Evolutionary conservation across 2,329 filamentous ascomycete species (phyloP).

Genomic region (Monilinia polystroma): DNA sequence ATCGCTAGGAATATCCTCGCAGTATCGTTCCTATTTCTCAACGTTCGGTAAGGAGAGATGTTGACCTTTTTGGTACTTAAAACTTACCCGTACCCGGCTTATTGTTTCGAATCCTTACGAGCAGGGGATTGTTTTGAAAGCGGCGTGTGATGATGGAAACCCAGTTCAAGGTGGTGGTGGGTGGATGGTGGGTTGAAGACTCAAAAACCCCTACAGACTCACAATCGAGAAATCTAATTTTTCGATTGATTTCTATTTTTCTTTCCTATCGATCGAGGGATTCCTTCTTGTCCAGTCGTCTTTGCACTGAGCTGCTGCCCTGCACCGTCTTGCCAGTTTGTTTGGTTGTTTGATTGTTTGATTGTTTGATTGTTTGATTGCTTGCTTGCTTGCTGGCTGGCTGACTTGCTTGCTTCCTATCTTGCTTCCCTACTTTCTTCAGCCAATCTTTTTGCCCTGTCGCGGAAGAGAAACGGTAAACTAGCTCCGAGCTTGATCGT

Average conservation of each 20-base stretch:
- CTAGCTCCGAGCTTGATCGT: conserved; percentile 4
- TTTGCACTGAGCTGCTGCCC: background rate
- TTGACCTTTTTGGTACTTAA: conserved; percentile 16
- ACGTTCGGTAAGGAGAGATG: conserved; percentile 19
- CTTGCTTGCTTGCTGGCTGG: conserved; percentile 2
- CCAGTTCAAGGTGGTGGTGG: background rate
- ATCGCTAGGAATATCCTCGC: conserved; percentile 23
- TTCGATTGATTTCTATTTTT: conserved; percentile 1
- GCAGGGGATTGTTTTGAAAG: conserved; percentile 12
- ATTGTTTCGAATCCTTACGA: conserved; percentile 21
- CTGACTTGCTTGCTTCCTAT: background rate
- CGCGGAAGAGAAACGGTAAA: conserved; percentile 14
- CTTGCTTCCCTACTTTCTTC: conserved; percentile 7
- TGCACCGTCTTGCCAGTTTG: background rate
- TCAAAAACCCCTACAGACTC: conserved; percentile 11
- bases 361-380: background rate
- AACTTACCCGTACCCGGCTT: conserved; percentile 19
- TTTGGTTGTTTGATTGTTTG: conserved; percentile 6
- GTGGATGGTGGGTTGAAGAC: background rate
- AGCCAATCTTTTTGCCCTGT: conserved; percentile 1
- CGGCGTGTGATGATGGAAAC: conserved; percentile 3
- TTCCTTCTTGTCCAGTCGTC: background rate
- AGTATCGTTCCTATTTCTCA: conserved; percentile 23
- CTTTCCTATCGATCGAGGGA: background rate
- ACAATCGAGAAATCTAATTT: background rate